Base-by-base conservation (phyloP, 805 yeast genomes). In the Saturnispora mendoncae region DNA sequence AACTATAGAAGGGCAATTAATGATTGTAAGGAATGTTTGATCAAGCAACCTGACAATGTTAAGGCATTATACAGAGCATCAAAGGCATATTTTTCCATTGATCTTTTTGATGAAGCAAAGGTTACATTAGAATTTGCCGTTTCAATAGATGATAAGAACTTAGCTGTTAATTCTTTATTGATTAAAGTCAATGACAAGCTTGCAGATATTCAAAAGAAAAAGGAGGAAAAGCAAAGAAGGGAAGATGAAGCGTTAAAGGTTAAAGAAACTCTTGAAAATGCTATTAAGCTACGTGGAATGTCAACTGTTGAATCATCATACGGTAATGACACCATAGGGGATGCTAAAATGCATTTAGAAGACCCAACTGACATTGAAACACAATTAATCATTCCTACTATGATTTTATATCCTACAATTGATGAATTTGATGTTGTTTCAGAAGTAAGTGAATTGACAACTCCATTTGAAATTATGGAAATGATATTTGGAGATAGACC, bases 31-130 rank as follows among this genome's bases (percentile, higher is more conserved):
- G 71, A 69, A 38, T 86, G 85, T 5, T 62, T 92, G 47, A 56
- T 64, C 37, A 52, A 72, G 3, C 85, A 85, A 51, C 82, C 84
- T 2, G 68, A 66, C 45, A 85, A 81, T 54, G 66, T 80, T 36
- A 92, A 92, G 62, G 97, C 97, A 0, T 75, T 83, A 54, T 92
- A 67, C 60, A 69, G 97, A 50, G 78, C 94, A 37, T 90, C 85
- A 0, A 81, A 72, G 55, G 95, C 97, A 0, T 84, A 84, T 48
- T 66, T 77, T 41, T 71, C 74, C 0, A 67, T 92, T 5, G 82
- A 74, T 21, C 74, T 74, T 50, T 70, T 66, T 39, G 84, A 81
- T 17, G 97, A 90, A 53, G 85, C 90, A 5, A 64, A 66, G 33
- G 77, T 74, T 43, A 71, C 87, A 6, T 60, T 80, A 39, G 65